Percentiles rank a stretch among this genome's conserved stretches.
phyloP scores from a whole-genome alignment of 1,284 basidiomycete genomes.

The Moesziomyces aphidis region DNA sequence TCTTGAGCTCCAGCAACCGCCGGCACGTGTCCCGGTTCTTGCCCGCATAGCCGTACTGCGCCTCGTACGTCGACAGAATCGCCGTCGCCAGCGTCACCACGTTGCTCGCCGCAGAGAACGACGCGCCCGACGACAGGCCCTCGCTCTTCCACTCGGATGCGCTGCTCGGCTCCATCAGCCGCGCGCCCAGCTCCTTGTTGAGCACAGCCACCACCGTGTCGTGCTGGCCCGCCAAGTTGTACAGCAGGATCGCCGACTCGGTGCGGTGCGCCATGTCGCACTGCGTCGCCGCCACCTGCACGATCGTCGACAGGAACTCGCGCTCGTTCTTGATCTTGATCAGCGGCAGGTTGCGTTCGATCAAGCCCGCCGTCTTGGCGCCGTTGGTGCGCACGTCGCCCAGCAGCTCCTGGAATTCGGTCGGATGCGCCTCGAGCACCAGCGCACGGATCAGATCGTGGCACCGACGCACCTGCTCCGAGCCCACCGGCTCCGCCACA shows the following conservation, averaged over 20 bases:
- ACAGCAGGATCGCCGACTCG: conserved; percentile 91
- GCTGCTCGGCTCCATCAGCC: conserved; percentile 58
- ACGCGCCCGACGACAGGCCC: conserved; percentile 39
- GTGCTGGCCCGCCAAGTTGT: conserved; percentile 93
- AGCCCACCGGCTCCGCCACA: conserved; percentile 74
- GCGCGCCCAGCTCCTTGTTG: conserved; percentile 86
- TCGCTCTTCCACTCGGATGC: conserved; percentile 40
- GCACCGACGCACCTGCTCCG: conserved; percentile 83
- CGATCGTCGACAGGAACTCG: conserved; percentile 85
- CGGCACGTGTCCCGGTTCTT: conserved; percentile 76
- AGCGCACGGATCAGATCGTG: conserved; percentile 90
- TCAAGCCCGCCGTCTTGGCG: conserved; percentile 84
- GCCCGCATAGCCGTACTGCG: conserved; percentile 76
- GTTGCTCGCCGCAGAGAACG: conserved; percentile 76
- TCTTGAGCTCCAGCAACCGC: conserved; percentile 81
- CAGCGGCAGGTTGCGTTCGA: conserved; percentile 83
- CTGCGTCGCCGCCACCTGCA: conserved; percentile 81
- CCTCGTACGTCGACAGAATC: conserved; percentile 87
- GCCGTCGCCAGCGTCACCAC: conserved; percentile 83
- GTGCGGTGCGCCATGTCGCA: conserved; percentile 78
- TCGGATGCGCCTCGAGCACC: conserved; percentile 81
- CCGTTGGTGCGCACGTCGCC: conserved; percentile 91
- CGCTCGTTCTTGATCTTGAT: conserved; percentile 79
- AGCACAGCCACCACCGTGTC: conserved; percentile 87
- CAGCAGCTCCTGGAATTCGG: conserved; percentile 82